Evolutionary conservation across 441 rosid genomes (phyloP), one percentile per base, ranked within the genome.

Genomic region (Isatis lusitanica): DNA sequence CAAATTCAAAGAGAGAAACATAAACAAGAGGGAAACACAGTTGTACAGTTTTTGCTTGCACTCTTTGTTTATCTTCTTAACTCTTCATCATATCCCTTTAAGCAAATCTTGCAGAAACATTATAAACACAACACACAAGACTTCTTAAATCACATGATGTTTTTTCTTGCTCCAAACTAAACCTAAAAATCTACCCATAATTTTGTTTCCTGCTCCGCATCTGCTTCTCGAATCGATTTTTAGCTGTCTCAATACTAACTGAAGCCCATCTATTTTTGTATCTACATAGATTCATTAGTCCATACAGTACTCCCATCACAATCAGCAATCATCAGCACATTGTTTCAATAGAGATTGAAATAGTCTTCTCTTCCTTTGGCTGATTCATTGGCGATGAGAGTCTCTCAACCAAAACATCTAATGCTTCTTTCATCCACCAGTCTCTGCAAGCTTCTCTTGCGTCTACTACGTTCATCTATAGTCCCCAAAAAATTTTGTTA

Each of bases 371-470:
- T 61, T 78, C 77, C 30, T 73, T 71, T 28, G 78, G 69, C 67
- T 63, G 71, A 7, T 47, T 78, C 43, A 51, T 69, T 51, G 72
- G 80, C 42, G 76, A 58, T 4, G 80, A 59, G 53, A 84, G 81
- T 61, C 97, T 68, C 53, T 67, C 66, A 30, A 88, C 91, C 38
- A 93, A 71, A 47, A 79, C 82, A 74, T 90, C 93, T 76, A 94
- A 68, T 9, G 98, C 98, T 84, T 94, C 97, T 76, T 87, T 91
- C 98, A 94, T 94, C 98, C 97, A 94, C 96, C 90, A 84, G 77
- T 91, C 94, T 65, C 89, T 86, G 66, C 98, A 94, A 4, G 68
- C 91, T 74, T 94, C 89, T 75, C 92, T 86, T 1, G 96, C 98
- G 72, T 90, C 92, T 0, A 48, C 83, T 63, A 84, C 86, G 2